Base-by-base conservation (phyloP, 2,329 filamentous ascomycete species). In the Dothiorella sarmentorum region DNA sequence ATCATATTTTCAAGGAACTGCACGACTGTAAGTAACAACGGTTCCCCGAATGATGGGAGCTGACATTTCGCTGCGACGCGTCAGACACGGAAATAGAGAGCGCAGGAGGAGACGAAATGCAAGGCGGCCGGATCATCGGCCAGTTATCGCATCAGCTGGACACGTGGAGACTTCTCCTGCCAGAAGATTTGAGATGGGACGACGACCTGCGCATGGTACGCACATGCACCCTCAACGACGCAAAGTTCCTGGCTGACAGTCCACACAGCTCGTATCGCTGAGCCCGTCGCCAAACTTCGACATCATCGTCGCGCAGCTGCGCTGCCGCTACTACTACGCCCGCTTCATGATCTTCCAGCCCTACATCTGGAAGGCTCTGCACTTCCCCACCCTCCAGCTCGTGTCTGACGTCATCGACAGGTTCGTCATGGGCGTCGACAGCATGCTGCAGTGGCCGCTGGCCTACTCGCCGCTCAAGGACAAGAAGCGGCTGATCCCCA, bases 381-480 rank as follows among this genome's bases (percentile, higher is more conserved):
- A 86, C 66, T 77, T 79, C 62, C 80, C 82, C 0, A 10, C 26
- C 2, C 27, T 5, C n/a, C 11, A 9, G 38, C 20, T 42, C 3
- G 17, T 18, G 38, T 7, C 38, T 20, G 38, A 13, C 7, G 26
- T 6, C 7, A 1, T 35, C 7, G 26, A 49, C 26, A 11, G 17
- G 3, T 35, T 33, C 27, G 7, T n/a, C 22, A n/a, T 22, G 17
- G 80, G 76, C 0, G 68, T 73, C 7, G 80, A 83, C 31, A 76
- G 81, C 1, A 80, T 78, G n/a, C 71, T 85, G 15, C 75, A 80
- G 56, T 86, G 84, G 84, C 83, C 84, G 1, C 73, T 86, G 18
- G 75, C 78, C 22, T 78, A 85, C 71, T 79, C 80, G 7, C 83
- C 84, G 0, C 76, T 80, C 1, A 80, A 79, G 61, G 74, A 78